A percentile compares a stretch with the other conserved stretches of the same genome.
Conservation (phyloP, 306 rosid genomes). For the Citrullus mucosospermus region DNA sequence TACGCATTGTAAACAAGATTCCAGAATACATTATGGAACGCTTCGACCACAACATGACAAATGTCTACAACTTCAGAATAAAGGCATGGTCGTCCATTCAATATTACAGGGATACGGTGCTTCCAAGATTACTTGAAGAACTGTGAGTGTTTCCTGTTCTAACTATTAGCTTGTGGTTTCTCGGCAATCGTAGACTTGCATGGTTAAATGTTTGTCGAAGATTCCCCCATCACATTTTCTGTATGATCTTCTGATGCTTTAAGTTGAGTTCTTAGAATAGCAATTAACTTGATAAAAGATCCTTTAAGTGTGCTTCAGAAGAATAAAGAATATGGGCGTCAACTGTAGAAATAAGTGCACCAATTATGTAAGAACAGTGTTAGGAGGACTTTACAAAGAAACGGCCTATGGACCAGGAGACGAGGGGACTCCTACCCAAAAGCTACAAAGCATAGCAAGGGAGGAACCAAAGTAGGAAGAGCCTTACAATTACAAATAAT, state of each 20-base stretch:
- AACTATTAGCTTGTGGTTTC: not conserved
- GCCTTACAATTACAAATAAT: not conserved
- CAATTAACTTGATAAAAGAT: not conserved
- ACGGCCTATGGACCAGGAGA: not conserved
- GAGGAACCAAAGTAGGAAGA: not conserved
- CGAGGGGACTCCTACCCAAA: not conserved
- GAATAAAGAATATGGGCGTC: not conserved
- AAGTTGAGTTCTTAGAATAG: not conserved
- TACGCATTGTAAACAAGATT: slow-evolving; percentile 64
- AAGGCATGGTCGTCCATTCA: slow-evolving; percentile 88
- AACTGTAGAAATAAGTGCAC: not conserved
- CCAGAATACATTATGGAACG: slow-evolving; percentile 91
- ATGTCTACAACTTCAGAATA: slow-evolving; percentile 90
- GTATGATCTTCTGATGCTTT: not conserved
- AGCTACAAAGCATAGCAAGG: not conserved
- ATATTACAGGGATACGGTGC: slow-evolving; percentile 70
- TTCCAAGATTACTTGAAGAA: slow-evolving; percentile 91
- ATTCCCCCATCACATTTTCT: not conserved
- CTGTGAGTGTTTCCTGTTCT: slow-evolving; percentile 51
- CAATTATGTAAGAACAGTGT: not conserved
- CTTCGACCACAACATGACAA: slow-evolving; percentile 81
- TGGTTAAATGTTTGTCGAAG: slow-evolving; percentile 4
- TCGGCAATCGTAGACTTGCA: not conserved
- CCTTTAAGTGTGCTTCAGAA: not conserved
- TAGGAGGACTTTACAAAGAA: not conserved